Evolutionary conservation across 768 basidiomycete genomes (phyloP).

Genomic region (Punctularia strigosozonata): DNA sequence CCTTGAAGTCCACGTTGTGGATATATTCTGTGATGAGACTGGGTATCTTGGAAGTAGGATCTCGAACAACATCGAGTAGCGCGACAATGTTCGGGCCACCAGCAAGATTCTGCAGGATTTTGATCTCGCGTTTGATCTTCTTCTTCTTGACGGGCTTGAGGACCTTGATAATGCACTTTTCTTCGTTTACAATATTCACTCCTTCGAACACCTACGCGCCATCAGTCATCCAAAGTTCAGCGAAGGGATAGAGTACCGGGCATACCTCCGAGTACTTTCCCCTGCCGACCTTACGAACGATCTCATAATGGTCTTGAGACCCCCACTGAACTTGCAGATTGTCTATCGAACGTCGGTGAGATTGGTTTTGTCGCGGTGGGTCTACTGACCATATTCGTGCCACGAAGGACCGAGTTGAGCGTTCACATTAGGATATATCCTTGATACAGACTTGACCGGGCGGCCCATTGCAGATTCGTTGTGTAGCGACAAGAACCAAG

Average conservation of each 20-base stretch:
- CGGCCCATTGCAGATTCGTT: constrained; percentile 42
- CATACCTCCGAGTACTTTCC: constrained; percentile 91
- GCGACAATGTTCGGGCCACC: constrained; percentile 94
- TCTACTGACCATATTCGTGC: constrained; percentile 83
- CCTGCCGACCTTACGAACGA: constrained; percentile 90
- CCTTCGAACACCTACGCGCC: constrained; percentile 75
- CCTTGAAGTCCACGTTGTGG: constrained; percentile 97
- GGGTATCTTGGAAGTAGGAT: constrained; percentile 93
- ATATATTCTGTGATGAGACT: constrained; percentile 97
- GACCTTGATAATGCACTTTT: constrained; percentile 97
- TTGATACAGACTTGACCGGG: constrained; percentile 67
- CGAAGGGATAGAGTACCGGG: constrained; percentile 5
- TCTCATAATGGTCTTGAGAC: constrained; percentile 94
- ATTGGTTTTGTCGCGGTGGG: constrained; percentile 1
- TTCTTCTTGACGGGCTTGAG: constrained; percentile 99
- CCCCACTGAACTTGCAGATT: constrained; percentile 98
- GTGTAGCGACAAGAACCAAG: not conserved
- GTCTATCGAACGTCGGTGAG: constrained; percentile 34
- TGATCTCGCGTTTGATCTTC: constrained; percentile 99
- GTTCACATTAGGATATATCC: constrained; percentile 86
- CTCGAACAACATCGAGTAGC: constrained; percentile 90
- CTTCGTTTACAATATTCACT: constrained; percentile 79
- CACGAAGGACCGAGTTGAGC: constrained; percentile 78
- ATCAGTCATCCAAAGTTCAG: not conserved
- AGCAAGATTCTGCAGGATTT: constrained; percentile 92